Evolutionary conservation across 2,329 filamentous ascomycete species (phyloP).

Genomic region (Colletotrichum phormii): DNA sequence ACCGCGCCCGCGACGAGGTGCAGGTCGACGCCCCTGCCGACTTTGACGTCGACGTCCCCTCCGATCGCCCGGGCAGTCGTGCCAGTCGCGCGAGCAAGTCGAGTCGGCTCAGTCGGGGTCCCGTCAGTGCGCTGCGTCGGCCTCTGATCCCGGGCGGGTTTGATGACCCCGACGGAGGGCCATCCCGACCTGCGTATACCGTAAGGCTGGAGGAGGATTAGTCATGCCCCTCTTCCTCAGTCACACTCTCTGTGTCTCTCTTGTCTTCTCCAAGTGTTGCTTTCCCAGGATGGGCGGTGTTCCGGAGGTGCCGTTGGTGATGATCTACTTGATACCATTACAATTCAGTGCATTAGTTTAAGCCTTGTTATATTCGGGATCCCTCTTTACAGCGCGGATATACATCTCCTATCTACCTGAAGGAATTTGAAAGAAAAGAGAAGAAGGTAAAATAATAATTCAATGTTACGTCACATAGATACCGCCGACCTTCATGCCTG

Average conservation of each 20-base stretch:
- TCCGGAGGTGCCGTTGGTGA: neutral
- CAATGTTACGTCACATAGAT: no score
- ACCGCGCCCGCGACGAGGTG: conserved; percentile 20
- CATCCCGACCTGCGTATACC: conserved; percentile 3
- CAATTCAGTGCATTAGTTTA: neutral
- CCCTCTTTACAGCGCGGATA: neutral
- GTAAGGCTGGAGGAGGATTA: conserved; percentile 31
- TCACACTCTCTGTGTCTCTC: neutral
- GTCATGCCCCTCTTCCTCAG: neutral
- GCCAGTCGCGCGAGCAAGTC: conserved; percentile 20
- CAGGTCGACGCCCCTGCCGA: conserved; percentile 3
- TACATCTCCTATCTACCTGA: neutral
- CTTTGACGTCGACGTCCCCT: neutral
- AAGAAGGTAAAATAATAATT: no score
- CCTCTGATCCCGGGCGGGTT: neutral
- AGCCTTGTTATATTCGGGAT: neutral
- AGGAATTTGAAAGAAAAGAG: neutral
- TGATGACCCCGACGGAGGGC: neutral
- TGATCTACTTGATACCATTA: neutral
- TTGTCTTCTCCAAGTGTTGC: neutral
- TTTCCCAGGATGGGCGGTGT: neutral
- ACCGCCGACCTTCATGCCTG: no score
- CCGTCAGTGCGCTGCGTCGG: neutral
- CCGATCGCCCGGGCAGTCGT: conserved; percentile 23
- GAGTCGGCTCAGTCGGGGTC: conserved; percentile 20